Evolutionary conservation across 2,329 filamentous ascomycete species (phyloP).

Genomic region (Penicillium sp.): DNA sequence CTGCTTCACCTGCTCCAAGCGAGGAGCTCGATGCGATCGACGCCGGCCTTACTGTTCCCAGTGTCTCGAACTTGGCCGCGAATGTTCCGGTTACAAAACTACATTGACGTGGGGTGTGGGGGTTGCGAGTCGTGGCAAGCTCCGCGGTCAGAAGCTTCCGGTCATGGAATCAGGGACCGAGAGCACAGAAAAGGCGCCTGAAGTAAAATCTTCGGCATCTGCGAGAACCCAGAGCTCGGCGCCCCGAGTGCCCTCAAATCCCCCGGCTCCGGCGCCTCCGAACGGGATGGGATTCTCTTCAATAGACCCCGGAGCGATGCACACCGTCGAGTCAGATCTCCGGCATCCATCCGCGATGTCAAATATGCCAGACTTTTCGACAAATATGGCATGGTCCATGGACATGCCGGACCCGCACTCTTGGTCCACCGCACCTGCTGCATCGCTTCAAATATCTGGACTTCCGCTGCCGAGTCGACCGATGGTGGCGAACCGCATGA

Average conservation of each 20-base stretch:
- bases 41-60: conserved; percentile 91
- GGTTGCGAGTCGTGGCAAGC: conserved; percentile 90
- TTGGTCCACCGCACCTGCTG: conserved; percentile 18
- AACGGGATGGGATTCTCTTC: conserved; percentile 4
- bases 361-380: conserved; percentile 14
- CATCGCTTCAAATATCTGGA: conserved; percentile 21
- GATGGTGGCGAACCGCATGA: conserved; percentile 10
- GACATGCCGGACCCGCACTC: conserved; percentile 23
- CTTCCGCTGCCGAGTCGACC: conserved; percentile 20
- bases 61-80: conserved; percentile 85
- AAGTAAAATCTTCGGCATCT: conserved; percentile 1
- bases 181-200: conserved; percentile 26
- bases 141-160: conserved; percentile 78
- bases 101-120: conserved; percentile 95
- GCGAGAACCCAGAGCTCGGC: conserved; percentile 13
- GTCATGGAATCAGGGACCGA: conserved; percentile 49
- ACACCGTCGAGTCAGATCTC: conserved; percentile 10
- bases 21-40: conserved; percentile 81
- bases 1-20: conserved; percentile 89
- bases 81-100: conserved; percentile 95
- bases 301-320: conserved; percentile 4
- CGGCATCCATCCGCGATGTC: conserved; percentile 7
- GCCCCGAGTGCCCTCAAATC: conserved; percentile 4
- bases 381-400: conserved; percentile 22
- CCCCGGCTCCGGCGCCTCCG: conserved; percentile 7